phyloP scores from a whole-genome alignment of 176 grass and related monocot species.

The Oryza punctata region DNA sequence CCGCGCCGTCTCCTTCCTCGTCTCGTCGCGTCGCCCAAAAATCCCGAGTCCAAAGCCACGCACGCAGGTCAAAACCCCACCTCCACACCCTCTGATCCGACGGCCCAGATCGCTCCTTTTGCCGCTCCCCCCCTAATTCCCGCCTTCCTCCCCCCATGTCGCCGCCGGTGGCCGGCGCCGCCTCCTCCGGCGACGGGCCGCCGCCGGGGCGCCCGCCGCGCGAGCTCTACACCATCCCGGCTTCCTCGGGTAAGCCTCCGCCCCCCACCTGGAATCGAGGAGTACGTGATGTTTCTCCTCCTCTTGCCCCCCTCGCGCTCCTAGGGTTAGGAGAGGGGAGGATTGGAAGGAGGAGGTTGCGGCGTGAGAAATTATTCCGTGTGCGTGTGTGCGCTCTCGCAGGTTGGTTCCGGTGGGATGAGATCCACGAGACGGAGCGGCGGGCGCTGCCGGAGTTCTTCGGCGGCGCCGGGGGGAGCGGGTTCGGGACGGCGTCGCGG shows the following conservation, averaged over 20 bases:
- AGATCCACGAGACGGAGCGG: constrained; percentile 84
- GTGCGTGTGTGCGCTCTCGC: neutral
- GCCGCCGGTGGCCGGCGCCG: constrained; percentile 41
- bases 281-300: neutral
- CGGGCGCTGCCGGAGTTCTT: constrained; percentile 86
- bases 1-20: neutral
- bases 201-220: constrained; percentile 22
- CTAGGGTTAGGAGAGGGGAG: constrained; percentile 47
- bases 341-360: neutral
- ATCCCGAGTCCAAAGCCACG: neutral
- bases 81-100: constrained; percentile 37
- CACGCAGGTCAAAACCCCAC: constrained; percentile 16
- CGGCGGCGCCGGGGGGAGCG: constrained; percentile 63
- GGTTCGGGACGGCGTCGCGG: constrained; percentile 62
- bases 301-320: neutral
- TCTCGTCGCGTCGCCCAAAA: constrained; percentile 1
- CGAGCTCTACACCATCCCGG: constrained; percentile 74
- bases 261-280: neutral
- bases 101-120: constrained; percentile 37
- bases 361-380: constrained; percentile 14
- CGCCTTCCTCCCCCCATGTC: constrained; percentile 44
- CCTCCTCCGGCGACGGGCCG: constrained; percentile 39
- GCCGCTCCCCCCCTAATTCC: constrained; percentile 1
- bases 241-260: constrained; percentile 46
- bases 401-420: constrained; percentile 98